phyloP scores from a whole-genome alignment of 768 basidiomycete species.

The Antrodiella citrinella region DNA sequence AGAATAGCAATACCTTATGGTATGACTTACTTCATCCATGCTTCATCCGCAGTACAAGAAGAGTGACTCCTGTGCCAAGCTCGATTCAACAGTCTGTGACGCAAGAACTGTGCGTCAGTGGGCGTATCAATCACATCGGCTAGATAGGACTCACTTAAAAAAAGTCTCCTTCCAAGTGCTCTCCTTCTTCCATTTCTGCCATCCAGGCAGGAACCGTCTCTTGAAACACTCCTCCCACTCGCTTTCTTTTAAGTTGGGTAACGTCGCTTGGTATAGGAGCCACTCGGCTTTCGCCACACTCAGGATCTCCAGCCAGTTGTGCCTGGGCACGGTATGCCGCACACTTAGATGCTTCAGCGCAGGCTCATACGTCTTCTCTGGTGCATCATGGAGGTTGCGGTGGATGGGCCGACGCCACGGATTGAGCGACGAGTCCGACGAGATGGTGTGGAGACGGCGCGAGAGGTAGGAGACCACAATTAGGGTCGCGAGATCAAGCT shows the following conservation, averaged over 20 bases:
- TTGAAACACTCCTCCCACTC: constrained; percentile 76
- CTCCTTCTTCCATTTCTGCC: constrained; percentile 57
- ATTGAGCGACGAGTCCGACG: constrained; percentile 58
- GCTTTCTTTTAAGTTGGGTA: constrained; percentile 54
- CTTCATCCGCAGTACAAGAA: constrained; percentile 70
- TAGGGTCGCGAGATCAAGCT: constrained; percentile 58
- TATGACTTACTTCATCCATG: constrained; percentile 69
- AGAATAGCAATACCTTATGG: neutral
- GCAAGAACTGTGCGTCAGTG: neutral
- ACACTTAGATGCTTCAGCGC: constrained; percentile 54
- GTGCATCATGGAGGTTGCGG: constrained; percentile 35
- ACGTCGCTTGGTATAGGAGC: constrained; percentile 57
- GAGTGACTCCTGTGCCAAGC: constrained; percentile 63
- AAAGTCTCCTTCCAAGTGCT: constrained; percentile 57
- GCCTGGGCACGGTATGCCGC: constrained; percentile 55
- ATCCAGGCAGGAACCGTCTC: constrained; percentile 69
- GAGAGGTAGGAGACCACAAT: constrained; percentile 54
- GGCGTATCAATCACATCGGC: constrained; percentile 2
- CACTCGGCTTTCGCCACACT: constrained; percentile 53
- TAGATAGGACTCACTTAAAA: constrained; percentile 40
- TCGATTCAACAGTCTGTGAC: constrained; percentile 46
- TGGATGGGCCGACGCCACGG: constrained; percentile 72
- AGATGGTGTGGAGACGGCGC: constrained; percentile 45
- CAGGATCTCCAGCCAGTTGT: constrained; percentile 76
- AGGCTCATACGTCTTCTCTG: constrained; percentile 34